phyloP scores from a whole-genome alignment of 345 rosid genomes.

The Eucalyptus curtisii region DNA sequence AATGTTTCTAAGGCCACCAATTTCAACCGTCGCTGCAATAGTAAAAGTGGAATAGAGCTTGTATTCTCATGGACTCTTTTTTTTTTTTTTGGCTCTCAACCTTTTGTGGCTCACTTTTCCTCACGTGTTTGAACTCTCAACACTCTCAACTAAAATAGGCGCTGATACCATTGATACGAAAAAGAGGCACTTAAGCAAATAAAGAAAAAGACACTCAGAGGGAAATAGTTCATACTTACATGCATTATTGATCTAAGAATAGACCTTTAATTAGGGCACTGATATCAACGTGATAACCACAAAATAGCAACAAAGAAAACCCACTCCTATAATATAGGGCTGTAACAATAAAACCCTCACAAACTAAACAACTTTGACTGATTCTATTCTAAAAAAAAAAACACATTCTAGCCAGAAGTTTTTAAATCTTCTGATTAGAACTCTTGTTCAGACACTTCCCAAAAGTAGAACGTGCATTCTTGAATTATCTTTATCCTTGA shows the following conservation, averaged over 20 bases:
- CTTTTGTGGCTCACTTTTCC: background rate
- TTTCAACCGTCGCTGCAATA: background rate
- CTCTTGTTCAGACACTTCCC: background rate
- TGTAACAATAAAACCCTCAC: too few species aligned
- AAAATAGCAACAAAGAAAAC: too few species aligned
- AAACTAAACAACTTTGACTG: too few species aligned
- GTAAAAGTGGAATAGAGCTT: background rate
- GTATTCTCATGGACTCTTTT: background rate
- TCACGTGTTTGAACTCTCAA: background rate
- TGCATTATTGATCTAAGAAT: too few species aligned
- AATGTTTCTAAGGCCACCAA: background rate
- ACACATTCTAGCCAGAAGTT: too few species aligned
- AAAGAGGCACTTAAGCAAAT: too few species aligned
- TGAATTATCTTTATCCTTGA: background rate
- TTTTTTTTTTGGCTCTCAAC: background rate
- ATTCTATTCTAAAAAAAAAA: too few species aligned
- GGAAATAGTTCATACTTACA: too few species aligned
- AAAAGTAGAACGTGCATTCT: background rate
- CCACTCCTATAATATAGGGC: too few species aligned
- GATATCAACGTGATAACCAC: too few species aligned
- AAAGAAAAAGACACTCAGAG: too few species aligned
- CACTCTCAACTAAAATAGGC: background rate
- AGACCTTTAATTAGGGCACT: too few species aligned
- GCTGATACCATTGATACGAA: background rate
- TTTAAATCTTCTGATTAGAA: background rate